These are phyloP conservation scores for Dendrobium huoshanense DNA, from an alignment of 106 monocot species.

Conservation along the genomic window DNA sequence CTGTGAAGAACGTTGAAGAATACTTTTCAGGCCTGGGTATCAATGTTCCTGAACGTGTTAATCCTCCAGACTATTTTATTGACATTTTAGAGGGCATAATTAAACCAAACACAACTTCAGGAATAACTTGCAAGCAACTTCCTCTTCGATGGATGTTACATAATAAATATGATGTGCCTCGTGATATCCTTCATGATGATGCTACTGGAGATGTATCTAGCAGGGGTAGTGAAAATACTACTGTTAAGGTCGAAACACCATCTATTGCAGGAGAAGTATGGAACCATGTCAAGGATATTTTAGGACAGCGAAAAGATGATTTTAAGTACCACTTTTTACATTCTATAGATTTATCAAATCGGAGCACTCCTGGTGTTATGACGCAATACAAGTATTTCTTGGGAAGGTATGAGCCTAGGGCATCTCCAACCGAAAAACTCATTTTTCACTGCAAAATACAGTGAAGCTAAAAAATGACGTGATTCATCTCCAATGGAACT, in stretches of 20 bases:
- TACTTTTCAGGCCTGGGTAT: constrained; percentile 87
- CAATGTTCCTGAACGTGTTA: constrained; percentile 90
- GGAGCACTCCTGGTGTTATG: constrained; percentile 72
- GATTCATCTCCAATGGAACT: too few species aligned
- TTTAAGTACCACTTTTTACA: constrained; percentile 48
- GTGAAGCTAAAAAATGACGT: too few species aligned
- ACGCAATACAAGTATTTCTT: constrained; percentile 79
- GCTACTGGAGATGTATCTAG: constrained; percentile 19
- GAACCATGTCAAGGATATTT: constrained; percentile 57
- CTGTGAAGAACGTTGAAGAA: constrained; percentile 85
- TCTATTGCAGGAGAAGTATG: constrained; percentile 59
- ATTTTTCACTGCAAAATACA: too few species aligned
- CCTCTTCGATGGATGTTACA: constrained; percentile 80
- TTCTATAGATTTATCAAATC: constrained; percentile 62
- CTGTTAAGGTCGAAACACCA: constrained; percentile 14
- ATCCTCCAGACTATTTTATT: constrained; percentile 91
- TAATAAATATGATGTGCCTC: constrained; percentile 72
- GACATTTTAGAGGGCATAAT: constrained; percentile 92
- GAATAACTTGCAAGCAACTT: constrained; percentile 53
- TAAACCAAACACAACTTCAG: constrained; percentile 58
- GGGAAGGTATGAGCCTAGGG: constrained; percentile 47
- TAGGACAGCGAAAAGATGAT: constrained; percentile 47
- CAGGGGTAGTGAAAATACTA: constrained; percentile 18
- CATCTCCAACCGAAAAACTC: too few species aligned
- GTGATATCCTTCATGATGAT: constrained; percentile 60